phyloP scores from a whole-genome alignment of 1,284 basidiomycete genomes.

The Moniliophthora roreri region DNA sequence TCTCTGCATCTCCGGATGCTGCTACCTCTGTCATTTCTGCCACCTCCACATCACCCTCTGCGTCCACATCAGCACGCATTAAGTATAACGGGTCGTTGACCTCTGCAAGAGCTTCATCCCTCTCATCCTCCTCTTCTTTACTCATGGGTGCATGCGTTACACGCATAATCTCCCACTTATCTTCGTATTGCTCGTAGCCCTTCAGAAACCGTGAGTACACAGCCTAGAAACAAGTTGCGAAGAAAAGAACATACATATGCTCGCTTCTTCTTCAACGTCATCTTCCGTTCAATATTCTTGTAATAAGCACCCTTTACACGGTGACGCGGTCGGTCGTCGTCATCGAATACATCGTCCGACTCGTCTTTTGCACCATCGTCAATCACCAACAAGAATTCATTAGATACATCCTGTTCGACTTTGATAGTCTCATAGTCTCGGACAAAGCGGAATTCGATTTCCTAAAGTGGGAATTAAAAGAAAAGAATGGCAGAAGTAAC shows the following conservation, averaged over 20 bases:
- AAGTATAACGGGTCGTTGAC: conserved; percentile 52
- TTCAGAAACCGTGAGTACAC: conserved; percentile 25
- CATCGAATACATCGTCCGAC: conserved; percentile 36
- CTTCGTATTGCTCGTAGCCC: conserved; percentile 64
- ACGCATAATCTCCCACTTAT: conserved; percentile 79
- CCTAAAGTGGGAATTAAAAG: conserved; percentile 34
- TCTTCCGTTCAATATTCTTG: conserved; percentile 85
- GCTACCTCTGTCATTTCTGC: conserved; percentile 6
- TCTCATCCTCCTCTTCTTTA: conserved; percentile 50
- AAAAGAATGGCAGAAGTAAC: too few species aligned
- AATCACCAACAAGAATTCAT: conserved; percentile 80
- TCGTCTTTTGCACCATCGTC: conserved; percentile 53
- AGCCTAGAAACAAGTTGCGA: neutral
- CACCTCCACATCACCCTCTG: conserved; percentile 42
- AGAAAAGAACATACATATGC: conserved; percentile 50
- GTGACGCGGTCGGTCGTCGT: conserved; percentile 21
- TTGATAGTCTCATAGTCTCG: conserved; percentile 85
- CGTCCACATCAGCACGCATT: conserved; percentile 38
- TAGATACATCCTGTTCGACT: conserved; percentile 79
- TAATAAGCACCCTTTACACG: conserved; percentile 76
- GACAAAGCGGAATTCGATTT: conserved; percentile 69
- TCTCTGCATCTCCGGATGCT: neutral
- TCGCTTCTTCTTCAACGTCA: conserved; percentile 83
- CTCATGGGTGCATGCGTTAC: conserved; percentile 49
- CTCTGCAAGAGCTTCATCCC: conserved; percentile 51